These are phyloP conservation scores for Tricholomella constricta DNA, from an alignment of 768 basidiomycete species.

Conservation along the genomic window DNA sequence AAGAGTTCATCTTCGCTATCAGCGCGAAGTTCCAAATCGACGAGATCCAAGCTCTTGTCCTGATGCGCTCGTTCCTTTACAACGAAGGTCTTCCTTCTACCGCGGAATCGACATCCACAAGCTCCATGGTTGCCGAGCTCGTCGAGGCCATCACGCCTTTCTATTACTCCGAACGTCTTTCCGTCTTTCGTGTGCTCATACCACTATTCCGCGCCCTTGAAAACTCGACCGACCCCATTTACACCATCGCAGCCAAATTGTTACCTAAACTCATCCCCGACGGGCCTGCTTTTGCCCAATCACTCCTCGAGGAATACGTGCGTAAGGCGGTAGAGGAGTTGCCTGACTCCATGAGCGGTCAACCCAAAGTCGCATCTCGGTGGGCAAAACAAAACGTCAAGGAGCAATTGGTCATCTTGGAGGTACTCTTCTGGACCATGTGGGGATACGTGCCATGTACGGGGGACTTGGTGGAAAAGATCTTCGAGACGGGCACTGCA, in stretches of 20 bases:
- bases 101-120: conserved; percentile 42
- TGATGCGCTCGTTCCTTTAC: conserved; percentile 77
- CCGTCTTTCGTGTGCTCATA: conserved; percentile 65
- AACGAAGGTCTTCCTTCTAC: conserved; percentile 68
- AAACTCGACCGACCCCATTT: conserved; percentile 53
- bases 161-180: conserved; percentile 80
- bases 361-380: conserved; percentile 60
- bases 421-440: conserved; percentile 89
- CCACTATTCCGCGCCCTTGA: conserved; percentile 76
- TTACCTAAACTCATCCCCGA: conserved; percentile 66
- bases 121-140: conserved; percentile 54
- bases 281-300: conserved; percentile 59
- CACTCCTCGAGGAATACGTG: conserved; percentile 62
- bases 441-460: conserved; percentile 73
- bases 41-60: conserved; percentile 73
- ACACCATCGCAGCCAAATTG: conserved; percentile 53
- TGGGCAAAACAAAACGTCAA: conserved; percentile 76
- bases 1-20: conserved; percentile 69
- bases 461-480: conserved; percentile 59
- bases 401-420: conserved; percentile 80
- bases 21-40: conserved; percentile 77
- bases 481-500: conserved; percentile 66
- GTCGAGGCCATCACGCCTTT: conserved; percentile 76
- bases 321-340: conserved; percentile 51
- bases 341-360: conserved; percentile 44